Percentiles rank a stretch among this genome's conserved stretches.
Conservation (phyloP, 176 grass and related monocot species). For the Thinopyrum elongatum region DNA sequence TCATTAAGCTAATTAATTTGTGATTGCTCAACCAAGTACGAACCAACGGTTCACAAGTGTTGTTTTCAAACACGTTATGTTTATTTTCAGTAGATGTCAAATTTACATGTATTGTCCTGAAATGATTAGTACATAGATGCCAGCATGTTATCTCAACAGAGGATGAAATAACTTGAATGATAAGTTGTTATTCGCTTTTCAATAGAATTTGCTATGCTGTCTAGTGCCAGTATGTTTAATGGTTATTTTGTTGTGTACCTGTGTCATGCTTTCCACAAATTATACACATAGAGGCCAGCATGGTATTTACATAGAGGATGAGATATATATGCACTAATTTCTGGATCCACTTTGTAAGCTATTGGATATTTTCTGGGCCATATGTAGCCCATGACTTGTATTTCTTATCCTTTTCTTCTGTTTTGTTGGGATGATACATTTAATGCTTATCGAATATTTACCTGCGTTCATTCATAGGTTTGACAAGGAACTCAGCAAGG, state of each 20-base stretch:
- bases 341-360: conserved; percentile 5
- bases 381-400: conserved; percentile 1
- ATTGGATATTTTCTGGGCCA: not conserved
- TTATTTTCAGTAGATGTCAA: conserved; percentile 13
- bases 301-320: conserved; percentile 2
- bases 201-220: not conserved
- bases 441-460: not conserved
- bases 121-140: not conserved
- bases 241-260: conserved; percentile 5
- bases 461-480: conserved; percentile 52
- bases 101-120: conserved; percentile 8
- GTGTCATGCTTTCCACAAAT: conserved; percentile 6
- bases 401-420: not conserved
- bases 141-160: no score
- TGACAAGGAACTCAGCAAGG: conserved; percentile 88
- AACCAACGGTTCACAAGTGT: not conserved
- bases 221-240: conserved; percentile 1
- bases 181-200: no score
- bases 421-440: conserved; percentile 5
- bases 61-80: not conserved
- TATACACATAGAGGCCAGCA: not conserved
- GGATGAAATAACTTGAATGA: no score
- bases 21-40: not conserved
- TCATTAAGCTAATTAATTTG: not conserved
- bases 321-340: not conserved